Conservation (phyloP, 352 stramenopile species). For the Phytophthora pseudosyringae region DNA sequence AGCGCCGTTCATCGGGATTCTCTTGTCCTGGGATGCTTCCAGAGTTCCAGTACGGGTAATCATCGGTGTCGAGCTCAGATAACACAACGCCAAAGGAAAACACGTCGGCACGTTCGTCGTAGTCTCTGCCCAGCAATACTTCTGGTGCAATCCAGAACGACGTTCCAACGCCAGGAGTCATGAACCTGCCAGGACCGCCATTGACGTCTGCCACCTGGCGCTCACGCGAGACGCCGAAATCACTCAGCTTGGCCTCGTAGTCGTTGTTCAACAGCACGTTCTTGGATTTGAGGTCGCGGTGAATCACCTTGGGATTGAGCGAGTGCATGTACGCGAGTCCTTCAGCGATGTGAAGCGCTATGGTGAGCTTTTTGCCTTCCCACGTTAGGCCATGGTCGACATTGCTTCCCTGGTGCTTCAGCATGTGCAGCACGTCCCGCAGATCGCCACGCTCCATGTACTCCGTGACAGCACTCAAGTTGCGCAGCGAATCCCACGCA, state of each 20-base stretch:
- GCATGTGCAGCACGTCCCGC: slow-evolving; percentile 55
- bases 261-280: slow-evolving; percentile 73
- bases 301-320: slow-evolving; percentile 67
- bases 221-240: slow-evolving; percentile 77
- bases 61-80: slow-evolving; percentile 58
- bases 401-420: slow-evolving; percentile 41
- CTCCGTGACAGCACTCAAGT: slow-evolving; percentile 68
- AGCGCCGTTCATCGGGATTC: slow-evolving; percentile 35
- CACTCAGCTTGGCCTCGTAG: slow-evolving; percentile 74
- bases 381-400: slow-evolving; percentile 45
- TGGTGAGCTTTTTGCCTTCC: slow-evolving; percentile 55
- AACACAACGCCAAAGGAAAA: slow-evolving; percentile 59
- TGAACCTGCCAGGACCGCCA: slow-evolving; percentile 48
- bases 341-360: slow-evolving; percentile 71
- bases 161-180: slow-evolving; percentile 54
- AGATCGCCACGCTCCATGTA: slow-evolving; percentile 80
- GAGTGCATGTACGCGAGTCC: slow-evolving; percentile 77
- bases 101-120: slow-evolving; percentile 51
- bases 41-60: slow-evolving; percentile 57
- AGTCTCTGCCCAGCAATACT: slow-evolving; percentile 47
- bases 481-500: slow-evolving; percentile 63
- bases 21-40: slow-evolving; percentile 35
- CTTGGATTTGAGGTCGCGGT: slow-evolving; percentile 83
- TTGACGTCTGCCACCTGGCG: slow-evolving; percentile 21
- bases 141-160: slow-evolving; percentile 59